A percentile compares a stretch with the other conserved stretches of the same genome.
Evolutionary conservation across 2,329 filamentous ascomycete genomes (phyloP).

Genomic region (Neopestalotiopsis clavispora): DNA sequence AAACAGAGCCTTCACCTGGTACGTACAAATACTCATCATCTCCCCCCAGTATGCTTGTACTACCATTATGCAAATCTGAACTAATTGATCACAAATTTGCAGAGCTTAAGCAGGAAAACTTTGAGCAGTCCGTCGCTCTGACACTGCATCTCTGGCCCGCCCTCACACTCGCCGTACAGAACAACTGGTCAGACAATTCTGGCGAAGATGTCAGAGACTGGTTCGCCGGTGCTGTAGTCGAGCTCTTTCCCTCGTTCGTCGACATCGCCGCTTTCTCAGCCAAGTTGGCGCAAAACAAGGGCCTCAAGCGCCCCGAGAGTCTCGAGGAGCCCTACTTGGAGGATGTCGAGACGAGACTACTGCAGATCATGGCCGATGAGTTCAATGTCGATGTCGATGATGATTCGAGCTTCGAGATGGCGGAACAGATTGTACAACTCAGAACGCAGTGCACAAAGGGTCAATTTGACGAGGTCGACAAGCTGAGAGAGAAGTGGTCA

Average conservation of each 20-base stretch:
- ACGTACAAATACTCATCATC: neutral
- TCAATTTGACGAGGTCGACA: slow-evolving; percentile 67
- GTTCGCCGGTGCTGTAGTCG: slow-evolving; percentile 87
- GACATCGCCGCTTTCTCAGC: slow-evolving; percentile 37
- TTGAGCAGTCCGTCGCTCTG: slow-evolving; percentile 88
- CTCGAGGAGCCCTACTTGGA: slow-evolving; percentile 68
- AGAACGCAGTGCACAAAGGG: slow-evolving; percentile 68
- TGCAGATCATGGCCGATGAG: slow-evolving; percentile 94
- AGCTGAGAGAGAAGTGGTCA: slow-evolving; percentile 66
- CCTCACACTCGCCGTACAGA: slow-evolving; percentile 84
- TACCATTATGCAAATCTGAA: neutral
- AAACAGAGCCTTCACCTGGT: slow-evolving; percentile 27
- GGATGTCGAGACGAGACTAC: slow-evolving; percentile 82
- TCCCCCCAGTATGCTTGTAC: neutral
- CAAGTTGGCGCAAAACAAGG: slow-evolving; percentile 27
- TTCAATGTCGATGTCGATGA: slow-evolving; percentile 94
- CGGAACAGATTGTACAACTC: slow-evolving; percentile 72
- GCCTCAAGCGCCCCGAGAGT: slow-evolving; percentile 23
- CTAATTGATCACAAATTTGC: slow-evolving; percentile 20
- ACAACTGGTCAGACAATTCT: slow-evolving; percentile 85
- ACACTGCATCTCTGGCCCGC: slow-evolving; percentile 87
- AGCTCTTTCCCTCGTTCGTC: slow-evolving; percentile 76
- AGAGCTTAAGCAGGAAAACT: slow-evolving; percentile 65
- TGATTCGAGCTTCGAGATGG: slow-evolving; percentile 78
- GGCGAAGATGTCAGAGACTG: slow-evolving; percentile 90